A percentile compares a stretch with the other conserved stretches of the same genome.
Evolutionary conservation across 352 stramenopile genomes (phyloP).

Genomic region (Phytopythium chamaehyphon): DNA sequence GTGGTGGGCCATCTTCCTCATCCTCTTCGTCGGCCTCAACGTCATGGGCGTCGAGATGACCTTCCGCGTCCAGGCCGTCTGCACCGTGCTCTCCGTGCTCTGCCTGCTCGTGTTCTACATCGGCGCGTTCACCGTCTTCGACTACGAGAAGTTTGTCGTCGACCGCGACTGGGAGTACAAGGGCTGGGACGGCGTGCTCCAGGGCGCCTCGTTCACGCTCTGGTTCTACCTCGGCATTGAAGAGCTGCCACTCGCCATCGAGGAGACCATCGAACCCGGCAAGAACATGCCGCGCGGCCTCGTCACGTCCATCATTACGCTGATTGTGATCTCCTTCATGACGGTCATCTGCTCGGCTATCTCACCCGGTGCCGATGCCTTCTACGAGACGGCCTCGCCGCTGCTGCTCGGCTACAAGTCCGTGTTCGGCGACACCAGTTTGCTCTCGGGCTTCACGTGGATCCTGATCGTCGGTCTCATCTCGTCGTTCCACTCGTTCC

Average conservation of each 20-base stretch:
- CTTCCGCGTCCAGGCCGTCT: constrained; percentile 53
- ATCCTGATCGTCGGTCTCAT: constrained; percentile 54
- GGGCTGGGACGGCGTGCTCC: constrained; percentile 38
- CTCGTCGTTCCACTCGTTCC: constrained; percentile 67
- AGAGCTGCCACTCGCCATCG: constrained; percentile 53
- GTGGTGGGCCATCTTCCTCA: constrained; percentile 54
- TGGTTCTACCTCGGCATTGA: constrained; percentile 72
- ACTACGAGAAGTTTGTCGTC: constrained; percentile 48
- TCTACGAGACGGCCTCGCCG: constrained; percentile 39
- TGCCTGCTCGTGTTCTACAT: constrained; percentile 56
- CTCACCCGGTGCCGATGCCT: constrained; percentile 35
- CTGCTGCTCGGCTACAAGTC: constrained; percentile 51
- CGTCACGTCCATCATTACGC: constrained; percentile 41
- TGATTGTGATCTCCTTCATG: constrained; percentile 49
- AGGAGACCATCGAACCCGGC: constrained; percentile 54
- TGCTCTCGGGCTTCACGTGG: constrained; percentile 52
- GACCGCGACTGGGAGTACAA: constrained; percentile 58
- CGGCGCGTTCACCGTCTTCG: constrained; percentile 38
- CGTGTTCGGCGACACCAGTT: constrained; percentile 54
- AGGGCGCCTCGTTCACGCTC: constrained; percentile 53
- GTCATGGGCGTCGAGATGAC: constrained; percentile 52
- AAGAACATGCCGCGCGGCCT: constrained; percentile 60
- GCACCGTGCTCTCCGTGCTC: constrained; percentile 47
- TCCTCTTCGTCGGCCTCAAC: constrained; percentile 55
- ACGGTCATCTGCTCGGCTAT: constrained; percentile 61